Evolutionary conservation across 164 flowering plant genomes (phyloP).

Genomic region (Vitis riparia): DNA sequence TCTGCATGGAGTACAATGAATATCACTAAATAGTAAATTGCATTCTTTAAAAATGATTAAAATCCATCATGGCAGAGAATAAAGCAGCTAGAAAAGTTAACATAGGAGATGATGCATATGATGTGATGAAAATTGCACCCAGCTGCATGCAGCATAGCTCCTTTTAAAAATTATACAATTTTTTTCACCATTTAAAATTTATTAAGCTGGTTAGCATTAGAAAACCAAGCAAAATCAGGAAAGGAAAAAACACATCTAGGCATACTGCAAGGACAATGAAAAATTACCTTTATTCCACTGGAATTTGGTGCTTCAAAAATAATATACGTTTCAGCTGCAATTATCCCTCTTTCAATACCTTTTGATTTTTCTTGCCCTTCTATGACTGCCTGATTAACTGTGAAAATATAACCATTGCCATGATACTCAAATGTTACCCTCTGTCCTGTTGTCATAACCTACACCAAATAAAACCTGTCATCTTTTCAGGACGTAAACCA

Average conservation of each 20-base stretch:
- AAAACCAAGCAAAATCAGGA: not conserved
- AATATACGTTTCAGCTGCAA: slow-evolving; percentile 73
- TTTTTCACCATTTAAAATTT: not conserved
- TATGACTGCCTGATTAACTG: slow-evolving; percentile 70
- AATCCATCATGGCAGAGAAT: not conserved
- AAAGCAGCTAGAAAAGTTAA: too few species aligned
- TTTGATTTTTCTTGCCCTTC: slow-evolving; percentile 66
- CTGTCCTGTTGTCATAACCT: slow-evolving; percentile 95
- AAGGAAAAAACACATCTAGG: not conserved
- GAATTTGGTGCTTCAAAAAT: slow-evolving; percentile 78
- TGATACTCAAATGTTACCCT: slow-evolving; percentile 83
- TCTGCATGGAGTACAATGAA: slow-evolving; percentile 41
- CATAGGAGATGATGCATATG: too few species aligned
- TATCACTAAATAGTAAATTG: not conserved
- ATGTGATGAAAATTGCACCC: too few species aligned
- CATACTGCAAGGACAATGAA: not conserved
- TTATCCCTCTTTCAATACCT: slow-evolving; percentile 71
- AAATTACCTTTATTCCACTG: slow-evolving; percentile 82
- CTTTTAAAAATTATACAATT: too few species aligned
- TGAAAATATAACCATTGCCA: slow-evolving; percentile 74
- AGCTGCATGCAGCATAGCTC: too few species aligned
- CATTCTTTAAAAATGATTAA: not conserved
- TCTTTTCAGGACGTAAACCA: not conserved
- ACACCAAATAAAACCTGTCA: not conserved
- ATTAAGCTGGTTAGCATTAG: not conserved